Base-by-base conservation (phyloP, 805 yeast genomes). In the Kuraishia floccosa region DNA sequence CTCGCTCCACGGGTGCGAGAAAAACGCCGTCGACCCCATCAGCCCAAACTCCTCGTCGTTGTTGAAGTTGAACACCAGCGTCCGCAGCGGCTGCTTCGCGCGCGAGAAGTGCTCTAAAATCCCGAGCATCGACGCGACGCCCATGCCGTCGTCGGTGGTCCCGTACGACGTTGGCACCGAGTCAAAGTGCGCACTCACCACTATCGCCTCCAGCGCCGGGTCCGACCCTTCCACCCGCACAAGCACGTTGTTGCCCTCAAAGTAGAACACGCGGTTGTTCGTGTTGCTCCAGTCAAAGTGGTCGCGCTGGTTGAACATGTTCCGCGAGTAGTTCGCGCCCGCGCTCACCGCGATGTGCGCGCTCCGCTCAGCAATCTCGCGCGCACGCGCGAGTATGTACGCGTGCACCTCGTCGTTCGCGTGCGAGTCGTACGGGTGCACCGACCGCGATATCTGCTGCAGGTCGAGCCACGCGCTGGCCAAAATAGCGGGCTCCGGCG, bases 131-230 rank as follows among this genome's bases (percentile, higher is more conserved):
- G 91, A 67, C 1, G 86, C 94, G 36, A 84, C 64, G 6, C 96
- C 96, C 59, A 76, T 75, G 1, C 96, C 96, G 47, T 85, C 95
- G 50, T 87, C 96, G 2, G 96, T 87, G 2, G 91, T 74, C 19
- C 96, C 96, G 42, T 60, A 73, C 4, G 85, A 75, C 3, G 93
- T 72, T 14, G 95, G 93, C 6, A 86, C 96, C 6, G 89, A 73
- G 55, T 86, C 96, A 44, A 60, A 87, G 56, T 87, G 96, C 4
- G 96, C 86, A 42, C 91, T 78, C 3, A 87, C 49, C 25, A 86
- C 54, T 4, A 86, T 51, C 1, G 86, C 93, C 1, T 80, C 78
- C 30, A 80, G 53, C 1, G 55, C 42, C 1, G 65, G 56, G 31
- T 78, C 58, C 10, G 60, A 47, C 17, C 96, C 96, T 43, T 73